A percentile compares a stretch with the other conserved stretches of the same genome.
phyloP scores from a whole-genome alignment of 768 basidiomycete species.

The Leucogyrophana mollusca region DNA sequence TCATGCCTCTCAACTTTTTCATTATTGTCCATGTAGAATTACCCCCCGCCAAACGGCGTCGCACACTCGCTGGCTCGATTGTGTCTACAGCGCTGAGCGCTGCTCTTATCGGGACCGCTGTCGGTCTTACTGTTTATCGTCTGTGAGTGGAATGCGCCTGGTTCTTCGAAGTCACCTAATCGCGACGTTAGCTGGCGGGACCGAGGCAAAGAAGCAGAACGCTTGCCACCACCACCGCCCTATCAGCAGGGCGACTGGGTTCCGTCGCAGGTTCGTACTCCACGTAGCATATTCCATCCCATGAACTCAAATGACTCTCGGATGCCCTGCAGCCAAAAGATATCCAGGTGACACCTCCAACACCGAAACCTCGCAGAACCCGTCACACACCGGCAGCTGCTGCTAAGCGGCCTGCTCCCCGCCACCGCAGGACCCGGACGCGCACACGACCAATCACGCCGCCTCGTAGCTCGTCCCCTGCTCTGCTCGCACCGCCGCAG shows the following conservation, averaged over 20 bases:
- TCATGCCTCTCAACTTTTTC: constrained; percentile 38
- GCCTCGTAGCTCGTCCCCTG: constrained; percentile 25
- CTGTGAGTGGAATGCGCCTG: constrained; percentile 50
- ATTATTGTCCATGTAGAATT: constrained; percentile 63
- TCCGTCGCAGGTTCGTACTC: constrained; percentile 31
- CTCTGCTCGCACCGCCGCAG: constrained; percentile 27
- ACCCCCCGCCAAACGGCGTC: constrained; percentile 75
- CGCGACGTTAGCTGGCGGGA: constrained; percentile 63
- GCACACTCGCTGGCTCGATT: constrained; percentile 79
- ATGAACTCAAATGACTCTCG: background rate
- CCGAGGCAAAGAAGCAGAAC: constrained; percentile 57
- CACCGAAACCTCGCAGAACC: constrained; percentile 37
- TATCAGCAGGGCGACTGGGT: constrained; percentile 64
- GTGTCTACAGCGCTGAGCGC: constrained; percentile 83
- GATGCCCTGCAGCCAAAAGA: constrained; percentile 21
- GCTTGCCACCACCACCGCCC: constrained; percentile 57
- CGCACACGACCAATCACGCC: constrained; percentile 21
- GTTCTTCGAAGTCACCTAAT: constrained; percentile 5
- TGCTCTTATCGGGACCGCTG: constrained; percentile 83
- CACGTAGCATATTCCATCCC: background rate
- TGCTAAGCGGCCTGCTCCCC: constrained; percentile 27
- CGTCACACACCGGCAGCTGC: constrained; percentile 29
- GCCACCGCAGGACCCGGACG: constrained; percentile 36
- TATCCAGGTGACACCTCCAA: constrained; percentile 34
- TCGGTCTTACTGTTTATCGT: constrained; percentile 84